phyloP scores from a whole-genome alignment of 108 stramenopile genomes.

The Cylindrotheca closterium region DNA sequence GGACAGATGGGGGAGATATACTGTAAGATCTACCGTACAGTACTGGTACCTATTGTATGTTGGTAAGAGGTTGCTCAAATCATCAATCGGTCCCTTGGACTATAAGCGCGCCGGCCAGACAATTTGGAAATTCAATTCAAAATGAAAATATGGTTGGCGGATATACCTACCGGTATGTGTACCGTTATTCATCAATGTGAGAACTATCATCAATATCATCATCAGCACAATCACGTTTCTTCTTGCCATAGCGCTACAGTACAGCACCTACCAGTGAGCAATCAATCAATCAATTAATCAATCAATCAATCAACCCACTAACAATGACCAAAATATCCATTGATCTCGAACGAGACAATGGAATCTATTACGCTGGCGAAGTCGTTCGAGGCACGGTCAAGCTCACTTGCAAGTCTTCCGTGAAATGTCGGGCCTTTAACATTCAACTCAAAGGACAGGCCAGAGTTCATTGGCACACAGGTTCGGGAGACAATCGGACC shows the following conservation, averaged over 20 bases:
- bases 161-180: no score
- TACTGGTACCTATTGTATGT: no score
- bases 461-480: slow-evolving; percentile 27
- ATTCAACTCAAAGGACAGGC: slow-evolving; percentile 4
- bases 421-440: slow-evolving; percentile 1
- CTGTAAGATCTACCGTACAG: no score
- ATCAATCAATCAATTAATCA: no score
- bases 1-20: no score
- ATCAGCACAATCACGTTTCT: background rate
- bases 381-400: slow-evolving; percentile 17
- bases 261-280: no score
- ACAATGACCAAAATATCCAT: background rate
- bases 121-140: no score
- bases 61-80: no score
- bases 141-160: no score
- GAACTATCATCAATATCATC: background rate
- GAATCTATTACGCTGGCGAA: slow-evolving; percentile 21
- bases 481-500: slow-evolving; percentile 23
- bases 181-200: background rate
- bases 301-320: background rate
- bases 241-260: no score
- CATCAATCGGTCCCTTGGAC: no score
- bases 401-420: background rate
- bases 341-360: slow-evolving; percentile 11
- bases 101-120: no score